phyloP scores from a whole-genome alignment of 2,329 filamentous ascomycete species.

The Hypomyces perniciosus region DNA sequence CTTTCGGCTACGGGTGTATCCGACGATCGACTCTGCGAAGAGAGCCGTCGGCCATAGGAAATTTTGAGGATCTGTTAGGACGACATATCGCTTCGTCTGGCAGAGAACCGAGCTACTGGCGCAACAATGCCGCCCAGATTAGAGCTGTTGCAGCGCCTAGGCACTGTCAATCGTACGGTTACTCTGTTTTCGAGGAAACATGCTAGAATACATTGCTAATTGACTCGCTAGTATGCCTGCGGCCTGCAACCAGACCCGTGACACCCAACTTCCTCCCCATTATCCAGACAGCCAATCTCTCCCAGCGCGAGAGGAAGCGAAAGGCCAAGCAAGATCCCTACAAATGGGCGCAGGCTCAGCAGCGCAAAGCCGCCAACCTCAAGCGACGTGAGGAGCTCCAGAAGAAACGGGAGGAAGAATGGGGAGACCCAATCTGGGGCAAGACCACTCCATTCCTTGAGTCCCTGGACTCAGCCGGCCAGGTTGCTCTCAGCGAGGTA shows the following conservation, averaged over 20 bases:
- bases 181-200: background rate
- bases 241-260: slow-evolving; percentile 42
- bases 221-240: slow-evolving; percentile 50
- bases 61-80: slow-evolving; percentile 26
- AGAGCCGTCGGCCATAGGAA: slow-evolving; percentile 18
- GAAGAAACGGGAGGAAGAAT: slow-evolving; percentile 54
- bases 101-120: background rate
- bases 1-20: slow-evolving; percentile 3
- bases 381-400: slow-evolving; percentile 66
- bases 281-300: slow-evolving; percentile 59
- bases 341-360: slow-evolving; percentile 70
- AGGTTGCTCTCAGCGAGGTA: slow-evolving; percentile 33
- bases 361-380: slow-evolving; percentile 77
- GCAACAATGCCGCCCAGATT: slow-evolving; percentile 62
- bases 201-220: slow-evolving; percentile 2
- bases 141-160: slow-evolving; percentile 53
- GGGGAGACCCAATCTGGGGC: slow-evolving; percentile 77
- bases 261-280: slow-evolving; percentile 50
- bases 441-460: slow-evolving; percentile 74
- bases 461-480: slow-evolving; percentile 65
- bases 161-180: slow-evolving; percentile 54
- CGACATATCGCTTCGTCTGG: slow-evolving; percentile 3
- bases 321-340: slow-evolving; percentile 74
- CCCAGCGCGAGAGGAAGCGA: slow-evolving; percentile 57
- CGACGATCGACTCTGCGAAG: background rate